These are phyloP conservation scores for Leishmania aethiopica DNA, from an alignment of 208 protist genomes.

Conservation along the genomic window DNA sequence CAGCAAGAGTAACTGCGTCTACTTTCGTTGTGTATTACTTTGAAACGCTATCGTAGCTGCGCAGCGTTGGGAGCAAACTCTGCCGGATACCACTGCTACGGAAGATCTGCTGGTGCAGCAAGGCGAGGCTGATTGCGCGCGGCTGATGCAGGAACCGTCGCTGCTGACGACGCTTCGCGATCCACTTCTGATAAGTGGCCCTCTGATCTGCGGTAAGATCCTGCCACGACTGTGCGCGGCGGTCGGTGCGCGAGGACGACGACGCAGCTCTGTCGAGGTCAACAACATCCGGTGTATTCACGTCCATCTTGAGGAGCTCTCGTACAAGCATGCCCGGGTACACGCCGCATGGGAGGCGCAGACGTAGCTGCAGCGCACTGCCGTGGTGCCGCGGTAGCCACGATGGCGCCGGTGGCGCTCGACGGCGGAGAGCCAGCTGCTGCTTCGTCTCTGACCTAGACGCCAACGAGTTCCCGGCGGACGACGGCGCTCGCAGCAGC, in stretches of 20 bases:
- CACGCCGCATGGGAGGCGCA: constrained; percentile 64
- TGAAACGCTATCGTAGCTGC: constrained; percentile 84
- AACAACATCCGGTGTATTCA: constrained; percentile 77
- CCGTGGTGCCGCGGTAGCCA: constrained; percentile 72
- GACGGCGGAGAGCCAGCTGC: constrained; percentile 7
- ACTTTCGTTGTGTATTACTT: constrained; percentile 37
- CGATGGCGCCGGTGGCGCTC: constrained; percentile 61
- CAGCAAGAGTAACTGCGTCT: not conserved
- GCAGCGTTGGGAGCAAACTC: constrained; percentile 78
- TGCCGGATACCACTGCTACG: constrained; percentile 75
- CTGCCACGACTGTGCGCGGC: constrained; percentile 44
- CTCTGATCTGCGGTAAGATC: constrained; percentile 58
- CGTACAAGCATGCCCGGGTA: constrained; percentile 83
- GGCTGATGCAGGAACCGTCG: constrained; percentile 49
- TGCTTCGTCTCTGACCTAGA: constrained; percentile 1
- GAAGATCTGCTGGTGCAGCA: constrained; percentile 90
- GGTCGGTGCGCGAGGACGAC: constrained; percentile 30
- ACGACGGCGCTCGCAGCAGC: constrained; percentile 8
- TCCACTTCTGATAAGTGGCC: constrained; percentile 47
- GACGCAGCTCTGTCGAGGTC: constrained; percentile 58
- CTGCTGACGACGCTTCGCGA: constrained; percentile 69
- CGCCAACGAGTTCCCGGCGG: not conserved
- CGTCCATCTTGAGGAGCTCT: constrained; percentile 85
- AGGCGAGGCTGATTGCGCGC: constrained; percentile 67
- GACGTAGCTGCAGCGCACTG: constrained; percentile 57